Evolutionary conservation across 805 yeast species (phyloP).

Genomic region (Ogataea dorogensis): DNA sequence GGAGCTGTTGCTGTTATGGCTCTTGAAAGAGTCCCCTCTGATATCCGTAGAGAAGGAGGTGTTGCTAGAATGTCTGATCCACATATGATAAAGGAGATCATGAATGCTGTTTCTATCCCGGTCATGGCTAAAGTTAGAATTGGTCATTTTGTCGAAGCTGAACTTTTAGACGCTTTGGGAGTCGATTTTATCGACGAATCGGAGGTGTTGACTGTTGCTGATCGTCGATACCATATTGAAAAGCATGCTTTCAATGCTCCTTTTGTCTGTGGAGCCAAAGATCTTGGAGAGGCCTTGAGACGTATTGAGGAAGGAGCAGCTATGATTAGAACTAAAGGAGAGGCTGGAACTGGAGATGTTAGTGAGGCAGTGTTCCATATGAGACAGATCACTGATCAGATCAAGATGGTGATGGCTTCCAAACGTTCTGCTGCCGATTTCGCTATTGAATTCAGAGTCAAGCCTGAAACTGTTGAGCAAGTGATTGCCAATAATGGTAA

Average conservation of each 20-base stretch:
- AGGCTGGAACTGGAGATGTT: slow-evolving; percentile 86
- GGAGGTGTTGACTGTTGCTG: slow-evolving; percentile 83
- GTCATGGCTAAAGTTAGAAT: slow-evolving; percentile 88
- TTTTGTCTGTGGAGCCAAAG: slow-evolving; percentile 81
- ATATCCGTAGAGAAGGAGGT: slow-evolving; percentile 76
- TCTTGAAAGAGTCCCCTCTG: slow-evolving; percentile 80
- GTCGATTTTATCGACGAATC: slow-evolving; percentile 83
- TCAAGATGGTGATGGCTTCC: slow-evolving; percentile 41
- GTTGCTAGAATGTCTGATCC: slow-evolving; percentile 90
- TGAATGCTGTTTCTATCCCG: slow-evolving; percentile 67
- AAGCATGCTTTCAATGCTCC: slow-evolving; percentile 66
- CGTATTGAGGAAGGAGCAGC: slow-evolving; percentile 83
- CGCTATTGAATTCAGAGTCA: slow-evolving; percentile 61
- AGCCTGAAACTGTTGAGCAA: slow-evolving; percentile 49
- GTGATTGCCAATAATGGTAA: slow-evolving; percentile 53
- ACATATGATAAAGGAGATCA: slow-evolving; percentile 68
- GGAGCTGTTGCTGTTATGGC: slow-evolving; percentile 94
- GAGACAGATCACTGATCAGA: slow-evolving; percentile 55
- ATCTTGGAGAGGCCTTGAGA: slow-evolving; percentile 79
- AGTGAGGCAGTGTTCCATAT: slow-evolving; percentile 81
- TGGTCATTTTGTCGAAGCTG: slow-evolving; percentile 83
- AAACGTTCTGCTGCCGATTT: slow-evolving; percentile 40
- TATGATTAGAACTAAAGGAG: slow-evolving; percentile 85
- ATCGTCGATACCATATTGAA: slow-evolving; percentile 60
- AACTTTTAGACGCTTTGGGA: slow-evolving; percentile 65